Evolutionary conservation across 1,284 basidiomycete species (phyloP).

Genomic region (Waitea zeae): DNA sequence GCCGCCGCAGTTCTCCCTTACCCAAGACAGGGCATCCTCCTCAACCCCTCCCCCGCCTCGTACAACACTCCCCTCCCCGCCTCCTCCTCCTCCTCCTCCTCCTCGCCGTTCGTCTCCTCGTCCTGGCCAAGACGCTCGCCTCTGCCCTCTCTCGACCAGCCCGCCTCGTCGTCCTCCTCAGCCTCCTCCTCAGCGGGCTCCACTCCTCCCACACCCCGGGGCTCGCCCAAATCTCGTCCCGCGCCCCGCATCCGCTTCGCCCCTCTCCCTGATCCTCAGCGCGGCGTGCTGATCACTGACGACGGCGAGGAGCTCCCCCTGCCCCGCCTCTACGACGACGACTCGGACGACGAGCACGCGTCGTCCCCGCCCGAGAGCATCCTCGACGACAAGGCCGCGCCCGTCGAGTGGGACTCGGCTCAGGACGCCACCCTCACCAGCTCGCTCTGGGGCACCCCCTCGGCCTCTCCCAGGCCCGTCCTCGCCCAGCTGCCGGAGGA

Average conservation of each 20-base stretch:
- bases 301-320: conserved; percentile 22
- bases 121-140: too few relatives aligned
- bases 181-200: neutral
- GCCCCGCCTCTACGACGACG: conserved; percentile 9
- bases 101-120: neutral
- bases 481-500: conserved; percentile 1
- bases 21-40: conserved; percentile 1
- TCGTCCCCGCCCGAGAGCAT: conserved; percentile 5
- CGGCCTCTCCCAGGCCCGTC: neutral
- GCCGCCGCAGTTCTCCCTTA: neutral
- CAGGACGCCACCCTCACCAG: neutral
- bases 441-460: neutral
- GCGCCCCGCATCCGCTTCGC: conserved; percentile 50
- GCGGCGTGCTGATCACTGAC: conserved; percentile 24
- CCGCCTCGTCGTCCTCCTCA: conserved; percentile 6
- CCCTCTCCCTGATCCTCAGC: conserved; percentile 58
- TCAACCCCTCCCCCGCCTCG: conserved; percentile 3
- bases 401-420: neutral
- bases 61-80: too few relatives aligned
- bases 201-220: conserved; percentile 7
- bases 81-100: neutral
- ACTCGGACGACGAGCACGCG: conserved; percentile 8
- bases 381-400: too few relatives aligned
- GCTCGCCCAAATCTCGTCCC: conserved; percentile 10
- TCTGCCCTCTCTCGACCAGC: conserved; percentile 7